Base-by-base conservation (phyloP, 805 yeast species). In the Candida hungchunana region DNA sequence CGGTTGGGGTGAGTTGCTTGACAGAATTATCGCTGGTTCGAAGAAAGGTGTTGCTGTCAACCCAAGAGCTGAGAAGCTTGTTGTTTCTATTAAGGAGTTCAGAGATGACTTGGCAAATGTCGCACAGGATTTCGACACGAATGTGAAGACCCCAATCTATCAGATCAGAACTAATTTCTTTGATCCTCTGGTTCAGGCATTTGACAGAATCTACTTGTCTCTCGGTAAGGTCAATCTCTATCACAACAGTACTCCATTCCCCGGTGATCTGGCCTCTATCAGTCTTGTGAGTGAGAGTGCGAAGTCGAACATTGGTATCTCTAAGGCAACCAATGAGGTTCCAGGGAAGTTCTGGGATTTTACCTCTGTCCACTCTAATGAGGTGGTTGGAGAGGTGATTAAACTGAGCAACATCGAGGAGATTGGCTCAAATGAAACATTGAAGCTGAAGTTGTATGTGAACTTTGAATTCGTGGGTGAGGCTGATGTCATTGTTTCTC, bases 1-100 rank as follows among this genome's bases (percentile, higher is more conserved):
- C 41, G 96, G 96, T 32, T 87, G 96, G 96, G 96, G 96, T 62
- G 89, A 82, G 43, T 62, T 84, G 33, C 73, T 82, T 16, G 87
- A 85, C 50, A 67, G 94, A 50, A 82, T 87, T 42, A 79, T 87
- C 44, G 57, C 74, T 12, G 93, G 94, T 18, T 75, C 89, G 1
- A 74, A 69, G 39, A 73, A 73, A 36, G 95, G 95, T 44, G 75
- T 85, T 36, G 90, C 89, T 4, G 72, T 83, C 19, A 83, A 85
- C 42, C 88, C 90, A 18, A 70, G 94, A 56, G 87, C 93, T 4
- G 89, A 82, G 48, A 70, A 68, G 39, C 64, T 87, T 45, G 69
- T 75, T 22, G 71, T 84, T 8, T 70, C 89, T 2, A 74, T 86
- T 30, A 85, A 84, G 56, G 95, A 85, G 55, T 73, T 83, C 50